A percentile compares a stretch with the other conserved stretches of the same genome.
Evolutionary conservation across 108 stramenopile species (phyloP).

Genomic region (Nitzschia sp.): DNA sequence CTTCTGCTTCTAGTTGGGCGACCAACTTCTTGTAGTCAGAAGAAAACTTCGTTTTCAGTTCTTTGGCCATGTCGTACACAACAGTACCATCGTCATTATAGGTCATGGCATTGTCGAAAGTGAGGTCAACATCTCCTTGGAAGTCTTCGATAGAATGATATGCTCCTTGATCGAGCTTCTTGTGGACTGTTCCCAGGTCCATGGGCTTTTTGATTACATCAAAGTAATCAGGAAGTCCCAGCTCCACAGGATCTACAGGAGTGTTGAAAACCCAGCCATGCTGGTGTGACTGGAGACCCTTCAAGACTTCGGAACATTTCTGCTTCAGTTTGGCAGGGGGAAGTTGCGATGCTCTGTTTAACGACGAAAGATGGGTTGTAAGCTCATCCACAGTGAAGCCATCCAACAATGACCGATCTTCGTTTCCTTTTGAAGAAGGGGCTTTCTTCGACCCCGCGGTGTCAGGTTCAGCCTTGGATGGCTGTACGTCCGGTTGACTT

Average conservation of each 20-base stretch:
- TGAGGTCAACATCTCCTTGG: conserved; percentile 80
- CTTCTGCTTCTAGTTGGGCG: conserved; percentile 79
- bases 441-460: conserved; percentile 14
- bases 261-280: conserved; percentile 91
- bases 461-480: conserved; percentile 4
- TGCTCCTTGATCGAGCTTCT: conserved; percentile 73
- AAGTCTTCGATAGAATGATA: conserved; percentile 88
- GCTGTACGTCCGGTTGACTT: not conserved
- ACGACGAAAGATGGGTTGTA: conserved; percentile 84
- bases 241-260: conserved; percentile 92
- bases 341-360: conserved; percentile 70
- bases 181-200: conserved; percentile 93
- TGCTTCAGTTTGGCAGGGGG: conserved; percentile 69
- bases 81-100: conserved; percentile 90
- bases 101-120: conserved; percentile 95
- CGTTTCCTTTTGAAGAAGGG: conserved; percentile 42
- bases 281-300: conserved; percentile 80
- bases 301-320: conserved; percentile 81
- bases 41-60: conserved; percentile 77
- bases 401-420: conserved; percentile 85
- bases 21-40: conserved; percentile 75
- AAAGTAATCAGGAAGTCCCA: conserved; percentile 91
- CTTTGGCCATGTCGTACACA: conserved; percentile 93
- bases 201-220: conserved; percentile 93
- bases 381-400: conserved; percentile 89